Base-by-base conservation (phyloP, 148 eudicot genomes). In the Chenopodium album region DNA sequence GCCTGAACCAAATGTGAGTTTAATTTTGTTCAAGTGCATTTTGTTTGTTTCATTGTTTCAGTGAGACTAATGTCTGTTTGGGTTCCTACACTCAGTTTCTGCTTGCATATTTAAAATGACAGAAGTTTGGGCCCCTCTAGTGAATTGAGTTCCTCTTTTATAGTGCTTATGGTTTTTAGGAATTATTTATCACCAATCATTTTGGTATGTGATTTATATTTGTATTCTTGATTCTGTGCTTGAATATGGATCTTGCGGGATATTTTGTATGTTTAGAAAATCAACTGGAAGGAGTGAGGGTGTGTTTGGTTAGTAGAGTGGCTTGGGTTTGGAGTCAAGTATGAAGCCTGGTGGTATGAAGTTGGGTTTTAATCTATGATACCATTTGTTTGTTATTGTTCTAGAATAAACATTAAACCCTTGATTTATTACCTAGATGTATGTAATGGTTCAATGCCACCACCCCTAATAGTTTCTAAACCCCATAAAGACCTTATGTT, bases 1-100 rank as follows among this genome's bases (percentile, higher is more conserved):
- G 72, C 78, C 89, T 81, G 88, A 88, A 56, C 82, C 85, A 56
- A 85, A 88, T 86, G 97, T 94, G 82, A 90, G 93, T 87, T 78
- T 81, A 16, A 60, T 41, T 52, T 54, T 23, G 41, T 74, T n/a
- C 7, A 6, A 73, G 48, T 44, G 11, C 41, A 63, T 60, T 67
- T 67, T 37, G 26, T 56, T 84, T 59, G 79, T 44, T 54, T 12
- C 68, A 56, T 14, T 31, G 46, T 60, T 69, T 17, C 54, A 47
- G 32, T 47, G 62, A 56, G 54, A 10, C 54, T 50, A 50, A 50
- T 41, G 44, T 50, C 54, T 56, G 6, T 16, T 3, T 22, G 22
- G 2, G 13, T 56, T 56, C 62, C 5, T 56, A 17, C 16, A 2
- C 62, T 19, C 62, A n/a, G 22, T 20, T 20, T 8, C 66, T 62